These are phyloP conservation scores for Coccomyxa subellipsoidea DNA, from an alignment of 163 green algal genomes.

Conservation along the genomic window DNA sequence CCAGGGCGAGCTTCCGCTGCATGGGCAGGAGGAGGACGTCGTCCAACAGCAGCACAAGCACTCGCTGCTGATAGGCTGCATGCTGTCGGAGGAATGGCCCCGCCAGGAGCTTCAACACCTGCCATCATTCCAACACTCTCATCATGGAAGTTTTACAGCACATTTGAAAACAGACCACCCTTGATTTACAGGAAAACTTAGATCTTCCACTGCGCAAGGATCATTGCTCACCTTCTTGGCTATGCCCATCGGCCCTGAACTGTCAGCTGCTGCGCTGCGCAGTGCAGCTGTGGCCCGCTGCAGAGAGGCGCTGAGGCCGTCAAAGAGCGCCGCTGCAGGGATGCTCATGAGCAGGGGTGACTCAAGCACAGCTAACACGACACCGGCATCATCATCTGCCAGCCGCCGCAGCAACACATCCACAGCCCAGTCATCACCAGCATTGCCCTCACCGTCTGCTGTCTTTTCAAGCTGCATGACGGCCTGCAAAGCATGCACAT, in stretches of 20 bases:
- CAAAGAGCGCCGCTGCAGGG: conserved; percentile 14
- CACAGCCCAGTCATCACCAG: background rate
- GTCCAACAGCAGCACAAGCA: background rate
- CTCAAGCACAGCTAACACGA: conserved; percentile 30
- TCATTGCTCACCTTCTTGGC: background rate
- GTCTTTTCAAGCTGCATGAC: background rate
- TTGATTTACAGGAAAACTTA: no score
- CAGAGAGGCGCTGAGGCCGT: background rate
- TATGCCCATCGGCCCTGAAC: background rate
- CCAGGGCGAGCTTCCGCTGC: background rate
- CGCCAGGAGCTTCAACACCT: background rate
- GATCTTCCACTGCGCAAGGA: no score
- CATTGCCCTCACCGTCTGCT: background rate
- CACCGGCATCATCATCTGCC: conserved; percentile 35
- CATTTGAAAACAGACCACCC: background rate
- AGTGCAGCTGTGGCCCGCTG: background rate
- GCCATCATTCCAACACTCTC: background rate
- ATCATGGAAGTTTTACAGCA: background rate
- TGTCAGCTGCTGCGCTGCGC: background rate
- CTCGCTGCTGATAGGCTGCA: background rate
- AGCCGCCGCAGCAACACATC: conserved; percentile 35
- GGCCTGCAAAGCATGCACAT: background rate
- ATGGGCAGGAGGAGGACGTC: background rate
- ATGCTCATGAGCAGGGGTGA: conserved; percentile 14
- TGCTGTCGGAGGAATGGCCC: background rate